These are phyloP conservation scores for Nemania sp. DNA, from an alignment of 2,329 filamentous ascomycete species.

Conservation along the genomic window DNA sequence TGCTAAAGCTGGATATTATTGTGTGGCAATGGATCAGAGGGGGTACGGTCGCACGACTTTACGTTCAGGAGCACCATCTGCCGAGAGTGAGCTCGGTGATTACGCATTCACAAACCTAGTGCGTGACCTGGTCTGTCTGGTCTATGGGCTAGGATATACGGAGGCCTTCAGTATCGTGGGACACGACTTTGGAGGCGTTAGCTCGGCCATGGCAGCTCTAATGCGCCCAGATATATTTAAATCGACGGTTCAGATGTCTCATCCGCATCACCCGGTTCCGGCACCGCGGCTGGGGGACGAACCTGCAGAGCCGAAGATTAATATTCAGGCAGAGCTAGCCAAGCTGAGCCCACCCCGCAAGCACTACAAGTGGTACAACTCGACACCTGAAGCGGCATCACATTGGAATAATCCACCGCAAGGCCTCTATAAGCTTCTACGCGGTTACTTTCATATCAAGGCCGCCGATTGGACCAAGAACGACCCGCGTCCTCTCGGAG, in stretches of 20 bases:
- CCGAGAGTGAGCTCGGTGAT: slow-evolving; percentile 56
- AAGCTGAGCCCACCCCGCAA: slow-evolving; percentile 60
- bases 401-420: slow-evolving; percentile 44
- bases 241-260: slow-evolving; percentile 64
- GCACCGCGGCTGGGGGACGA: slow-evolving; percentile 47
- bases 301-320: slow-evolving; percentile 29
- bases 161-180: slow-evolving; percentile 63
- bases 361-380: slow-evolving; percentile 72
- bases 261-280: slow-evolving; percentile 62
- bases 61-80: slow-evolving; percentile 56
- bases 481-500: slow-evolving; percentile 54
- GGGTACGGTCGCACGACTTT: slow-evolving; percentile 69
- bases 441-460: slow-evolving; percentile 71
- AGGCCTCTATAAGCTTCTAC: slow-evolving; percentile 59
- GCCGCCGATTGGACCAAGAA: slow-evolving; percentile 63
- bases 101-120: slow-evolving; percentile 63
- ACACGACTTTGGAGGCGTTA: slow-evolving; percentile 59
- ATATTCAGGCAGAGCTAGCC: slow-evolving; percentile 61
- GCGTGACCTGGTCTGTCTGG: slow-evolving; percentile 63
- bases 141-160: slow-evolving; percentile 62
- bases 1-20: slow-evolving; percentile 63
- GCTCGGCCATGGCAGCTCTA: slow-evolving; percentile 61
- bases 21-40: slow-evolving; percentile 68
- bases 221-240: slow-evolving; percentile 67
- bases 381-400: slow-evolving; percentile 52